Conservation (phyloP, 2,329 filamentous ascomycete genomes). For the Sporothrix pseudoabietina region DNA sequence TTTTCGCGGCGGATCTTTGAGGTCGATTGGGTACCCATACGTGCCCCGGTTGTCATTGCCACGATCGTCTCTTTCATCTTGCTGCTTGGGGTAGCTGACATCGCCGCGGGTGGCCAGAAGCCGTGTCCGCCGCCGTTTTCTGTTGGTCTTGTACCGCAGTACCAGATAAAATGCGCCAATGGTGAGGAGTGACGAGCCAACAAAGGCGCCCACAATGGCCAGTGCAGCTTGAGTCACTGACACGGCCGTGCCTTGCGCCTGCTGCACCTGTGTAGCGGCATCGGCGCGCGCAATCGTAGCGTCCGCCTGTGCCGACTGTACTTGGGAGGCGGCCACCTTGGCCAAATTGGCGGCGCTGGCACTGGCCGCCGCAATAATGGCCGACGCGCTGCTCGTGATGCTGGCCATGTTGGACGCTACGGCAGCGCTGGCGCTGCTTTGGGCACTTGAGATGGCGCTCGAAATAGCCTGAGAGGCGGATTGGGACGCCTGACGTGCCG, state of each 20-base stretch:
- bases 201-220: conserved; percentile 47
- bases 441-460: conserved; percentile 36
- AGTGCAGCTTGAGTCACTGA: conserved; percentile 48
- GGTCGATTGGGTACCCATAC: conserved; percentile 37
- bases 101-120: conserved; percentile 27
- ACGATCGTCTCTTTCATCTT: conserved; percentile 22
- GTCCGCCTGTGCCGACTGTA: conserved; percentile 41
- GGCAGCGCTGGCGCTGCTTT: conserved; percentile 39
- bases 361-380: conserved; percentile 36
- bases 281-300: conserved; percentile 40
- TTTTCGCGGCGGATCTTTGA: conserved; percentile 36
- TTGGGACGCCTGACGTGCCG: conserved; percentile 37
- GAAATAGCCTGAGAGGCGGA: conserved; percentile 37
- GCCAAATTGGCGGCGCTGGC: conserved; percentile 30
- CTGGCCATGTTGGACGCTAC: conserved; percentile 39
- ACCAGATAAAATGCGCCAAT: conserved; percentile 45
- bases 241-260: conserved; percentile 45
- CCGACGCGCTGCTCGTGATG: conserved; percentile 38
- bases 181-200: conserved; percentile 48
- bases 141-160: conserved; percentile 38
- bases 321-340: conserved; percentile 38
- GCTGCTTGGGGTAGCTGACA: conserved; percentile 37
- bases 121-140: conserved; percentile 34
- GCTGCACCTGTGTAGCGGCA: conserved; percentile 40
- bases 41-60: conserved; percentile 23